A percentile compares a stretch with the other conserved stretches of the same genome.
These are phyloP conservation scores for Russula virescens DNA, from an alignment of 768 basidiomycete genomes.

Conservation along the genomic window DNA sequence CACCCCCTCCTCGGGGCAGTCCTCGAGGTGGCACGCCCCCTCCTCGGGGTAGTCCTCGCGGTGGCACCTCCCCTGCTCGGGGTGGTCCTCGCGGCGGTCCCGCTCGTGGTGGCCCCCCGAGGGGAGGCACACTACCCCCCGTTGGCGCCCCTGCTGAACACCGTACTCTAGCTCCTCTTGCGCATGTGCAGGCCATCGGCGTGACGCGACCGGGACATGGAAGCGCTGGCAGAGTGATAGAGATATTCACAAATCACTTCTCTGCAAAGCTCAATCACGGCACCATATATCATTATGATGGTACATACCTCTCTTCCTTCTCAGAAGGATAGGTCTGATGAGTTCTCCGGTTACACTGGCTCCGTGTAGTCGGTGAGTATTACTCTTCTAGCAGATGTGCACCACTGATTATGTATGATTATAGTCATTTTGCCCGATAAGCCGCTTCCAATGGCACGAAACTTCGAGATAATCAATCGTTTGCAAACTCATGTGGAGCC, in stretches of 20 bases:
- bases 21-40: conserved; percentile 2
- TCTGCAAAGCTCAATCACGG: conserved; percentile 51
- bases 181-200: conserved; percentile 50
- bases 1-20: conserved; percentile 16
- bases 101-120: conserved; percentile 29
- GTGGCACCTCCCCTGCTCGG: conserved; percentile 18
- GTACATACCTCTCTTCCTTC: conserved; percentile 37
- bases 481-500: conserved; percentile 56
- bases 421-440: conserved; percentile 67
- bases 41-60: conserved; percentile 13
- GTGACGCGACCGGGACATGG: conserved; percentile 66
- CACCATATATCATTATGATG: conserved; percentile 74
- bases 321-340: not conserved
- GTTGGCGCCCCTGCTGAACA: conserved; percentile 18
- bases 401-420: conserved; percentile 1
- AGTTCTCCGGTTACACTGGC: not conserved
- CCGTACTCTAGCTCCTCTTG: conserved; percentile 30
- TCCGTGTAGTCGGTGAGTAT: conserved; percentile 39
- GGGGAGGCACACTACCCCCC: conserved; percentile 24
- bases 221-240: conserved; percentile 42
- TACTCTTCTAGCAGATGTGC: not conserved
- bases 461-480: conserved; percentile 61
- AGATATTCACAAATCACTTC: conserved; percentile 58
- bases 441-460: conserved; percentile 56
- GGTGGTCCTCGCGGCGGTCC: conserved; percentile 14